phyloP scores from a whole-genome alignment of 352 stramenopile species.

The Globisporangium abappressorium region DNA sequence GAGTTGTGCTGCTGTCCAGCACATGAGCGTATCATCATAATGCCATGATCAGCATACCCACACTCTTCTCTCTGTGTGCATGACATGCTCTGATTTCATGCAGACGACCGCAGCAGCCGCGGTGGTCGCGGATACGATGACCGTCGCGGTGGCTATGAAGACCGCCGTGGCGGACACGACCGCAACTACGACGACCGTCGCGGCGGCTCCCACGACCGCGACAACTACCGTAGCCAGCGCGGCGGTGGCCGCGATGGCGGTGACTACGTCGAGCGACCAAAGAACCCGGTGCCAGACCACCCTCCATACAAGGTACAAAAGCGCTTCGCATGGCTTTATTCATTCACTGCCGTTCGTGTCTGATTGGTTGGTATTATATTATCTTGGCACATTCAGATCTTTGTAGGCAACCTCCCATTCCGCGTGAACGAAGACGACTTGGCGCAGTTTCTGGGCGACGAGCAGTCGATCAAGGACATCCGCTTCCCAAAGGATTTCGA shows the following conservation, averaged over 20 bases:
- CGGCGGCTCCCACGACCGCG: constrained; percentile 10
- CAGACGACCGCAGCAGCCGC: constrained; percentile 27
- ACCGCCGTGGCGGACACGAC: constrained; percentile 19
- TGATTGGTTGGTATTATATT: neutral
- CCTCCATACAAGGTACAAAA: constrained; percentile 70
- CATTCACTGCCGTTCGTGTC: neutral
- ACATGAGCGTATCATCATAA: neutral
- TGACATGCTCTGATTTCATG: neutral
- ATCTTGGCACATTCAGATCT: constrained; percentile 37
- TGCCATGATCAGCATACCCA: neutral
- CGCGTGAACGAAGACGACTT: constrained; percentile 64
- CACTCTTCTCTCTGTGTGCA: neutral
- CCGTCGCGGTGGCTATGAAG: constrained; percentile 30
- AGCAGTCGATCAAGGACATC: constrained; percentile 60
- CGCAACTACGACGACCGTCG: constrained; percentile 12
- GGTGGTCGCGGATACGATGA: constrained; percentile 25
- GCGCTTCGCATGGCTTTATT: neutral
- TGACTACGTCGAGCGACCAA: constrained; percentile 37
- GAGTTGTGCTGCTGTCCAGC: neutral
- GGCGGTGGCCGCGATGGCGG: constrained; percentile 23
- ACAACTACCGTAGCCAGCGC: constrained; percentile 7
- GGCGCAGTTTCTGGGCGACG: constrained; percentile 55
- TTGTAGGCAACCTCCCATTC: constrained; percentile 82
- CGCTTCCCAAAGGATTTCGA: constrained; percentile 65
- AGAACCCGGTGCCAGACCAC: constrained; percentile 76